Base-by-base conservation (phyloP, 2,329 filamentous ascomycete species). In the Talaromyces sp. region DNA sequence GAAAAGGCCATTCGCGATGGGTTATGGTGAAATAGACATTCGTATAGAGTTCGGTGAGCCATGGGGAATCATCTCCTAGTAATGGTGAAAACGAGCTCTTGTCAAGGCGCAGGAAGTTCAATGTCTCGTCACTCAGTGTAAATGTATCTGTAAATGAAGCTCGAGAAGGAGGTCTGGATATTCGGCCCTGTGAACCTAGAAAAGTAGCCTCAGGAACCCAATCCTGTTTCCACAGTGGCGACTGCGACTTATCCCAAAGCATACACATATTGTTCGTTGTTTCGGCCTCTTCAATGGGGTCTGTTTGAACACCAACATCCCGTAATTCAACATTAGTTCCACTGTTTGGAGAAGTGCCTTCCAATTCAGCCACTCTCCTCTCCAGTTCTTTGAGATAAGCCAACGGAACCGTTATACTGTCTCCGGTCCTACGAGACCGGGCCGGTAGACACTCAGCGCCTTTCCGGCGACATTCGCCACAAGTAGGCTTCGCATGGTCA, bases 401-500 rank as follows among this genome's bases (percentile, higher is more conserved):
- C 16, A 66, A 22, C 8, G 65, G 57, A 27, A 67, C 42, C 11
- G 65, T 66, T 20, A 67, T 56, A 42, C 52, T 58, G 40, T 66
- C 63, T 6, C 65, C 65, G 14, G 56, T 43, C 39, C 57, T 62
- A 37, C 52, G 58, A 41, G 65, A 66, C 42, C 59, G 57, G 4
- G 59, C 62, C 14, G 65, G 65, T 11, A 67, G 49, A 51, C 64
- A 67, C 49, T 67, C 65, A 5, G 64, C 63, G 8, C 62, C 60
- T 56, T 65, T 63, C 17, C 64, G 64, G 14, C 51, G 55, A 51
- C 65, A 67, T 55, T 67, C 65, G 36, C 65, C 64, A 51, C 65
- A 67, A n/a, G 51, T 61, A 24, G 65, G 65, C 45, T 65, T 67
- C 16, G 40, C 58, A 54, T 67, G 65, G 45, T 67, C 65, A 56